phyloP scores from a whole-genome alignment of 148 eudicot species.

The Drosera capensis region DNA sequence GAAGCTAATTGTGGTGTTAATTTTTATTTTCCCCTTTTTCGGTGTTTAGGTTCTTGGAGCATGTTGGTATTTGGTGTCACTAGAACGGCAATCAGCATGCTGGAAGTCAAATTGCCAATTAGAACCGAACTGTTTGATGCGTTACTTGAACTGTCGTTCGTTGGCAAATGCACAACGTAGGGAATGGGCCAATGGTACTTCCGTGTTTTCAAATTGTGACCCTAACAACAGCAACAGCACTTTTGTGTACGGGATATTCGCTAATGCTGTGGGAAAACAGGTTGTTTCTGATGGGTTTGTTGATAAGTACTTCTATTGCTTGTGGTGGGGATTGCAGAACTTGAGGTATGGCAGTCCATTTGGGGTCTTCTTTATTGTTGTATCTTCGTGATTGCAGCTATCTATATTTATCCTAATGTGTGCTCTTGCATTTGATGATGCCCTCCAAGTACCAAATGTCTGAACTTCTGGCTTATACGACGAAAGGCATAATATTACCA shows the following conservation, averaged over 20 bases:
- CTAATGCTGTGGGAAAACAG: constrained; percentile 28
- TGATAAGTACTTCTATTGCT: constrained; percentile 55
- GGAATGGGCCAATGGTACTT: constrained; percentile 35
- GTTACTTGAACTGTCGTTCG: constrained; percentile 39
- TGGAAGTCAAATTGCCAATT: constrained; percentile 32
- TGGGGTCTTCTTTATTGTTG: not conserved
- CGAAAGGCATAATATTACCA: no score
- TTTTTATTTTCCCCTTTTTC: no score
- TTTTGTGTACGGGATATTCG: constrained; percentile 43
- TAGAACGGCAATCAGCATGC: constrained; percentile 50
- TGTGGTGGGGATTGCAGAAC: constrained; percentile 69
- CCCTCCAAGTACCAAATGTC: no score
- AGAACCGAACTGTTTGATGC: constrained; percentile 21
- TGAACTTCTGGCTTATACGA: no score
- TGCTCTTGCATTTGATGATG: no score
- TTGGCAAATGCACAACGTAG: constrained; percentile 10
- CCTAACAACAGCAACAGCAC: constrained; percentile 14
- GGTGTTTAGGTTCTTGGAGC: constrained; percentile 44
- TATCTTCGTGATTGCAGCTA: not conserved
- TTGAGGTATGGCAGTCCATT: constrained; percentile 25
- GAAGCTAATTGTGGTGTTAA: no score
- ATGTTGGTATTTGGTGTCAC: constrained; percentile 50
- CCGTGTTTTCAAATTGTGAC: constrained; percentile 27
- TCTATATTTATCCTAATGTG: no score
- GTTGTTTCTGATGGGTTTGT: constrained; percentile 33